Evolutionary conservation across 176 grass and related monocot genomes (phyloP).

Genomic region (Rhynchospora tenuis): DNA sequence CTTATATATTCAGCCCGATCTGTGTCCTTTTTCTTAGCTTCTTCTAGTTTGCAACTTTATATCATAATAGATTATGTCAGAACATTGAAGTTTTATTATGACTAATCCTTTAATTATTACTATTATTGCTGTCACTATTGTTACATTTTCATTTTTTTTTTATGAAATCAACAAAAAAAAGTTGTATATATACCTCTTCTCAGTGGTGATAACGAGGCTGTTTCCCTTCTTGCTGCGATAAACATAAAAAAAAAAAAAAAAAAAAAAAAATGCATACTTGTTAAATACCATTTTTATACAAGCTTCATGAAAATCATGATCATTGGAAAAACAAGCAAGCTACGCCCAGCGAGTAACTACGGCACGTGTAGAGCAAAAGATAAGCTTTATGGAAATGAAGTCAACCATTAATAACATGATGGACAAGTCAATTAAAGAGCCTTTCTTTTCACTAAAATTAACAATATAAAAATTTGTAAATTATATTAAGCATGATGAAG

Average conservation of each 20-base stretch:
- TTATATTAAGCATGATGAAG: background rate
- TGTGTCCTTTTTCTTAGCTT: background rate
- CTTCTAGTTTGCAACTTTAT: background rate
- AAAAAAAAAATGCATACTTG: background rate
- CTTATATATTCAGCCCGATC: background rate
- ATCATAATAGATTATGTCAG: background rate
- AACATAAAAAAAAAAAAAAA: background rate
- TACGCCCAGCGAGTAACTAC: no score
- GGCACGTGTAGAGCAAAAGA: no score
- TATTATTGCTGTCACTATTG: background rate
- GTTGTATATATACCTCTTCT: conserved; percentile 49
- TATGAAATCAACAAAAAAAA: background rate
- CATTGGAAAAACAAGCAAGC: no score
- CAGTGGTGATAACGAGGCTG: conserved; percentile 45
- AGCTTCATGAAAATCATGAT: background rate
- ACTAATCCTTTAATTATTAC: background rate
- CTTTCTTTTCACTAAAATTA: background rate
- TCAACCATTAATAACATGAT: no score
- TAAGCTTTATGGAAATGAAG: no score
- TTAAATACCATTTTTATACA: background rate
- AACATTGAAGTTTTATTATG: background rate
- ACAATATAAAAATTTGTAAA: background rate
- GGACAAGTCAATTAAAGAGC: no score
- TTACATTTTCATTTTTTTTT: background rate
- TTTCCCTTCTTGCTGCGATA: conserved; percentile 64